Base-by-base conservation (phyloP, 306 rosid species). In the Cucurbita argyrosperma region DNA sequence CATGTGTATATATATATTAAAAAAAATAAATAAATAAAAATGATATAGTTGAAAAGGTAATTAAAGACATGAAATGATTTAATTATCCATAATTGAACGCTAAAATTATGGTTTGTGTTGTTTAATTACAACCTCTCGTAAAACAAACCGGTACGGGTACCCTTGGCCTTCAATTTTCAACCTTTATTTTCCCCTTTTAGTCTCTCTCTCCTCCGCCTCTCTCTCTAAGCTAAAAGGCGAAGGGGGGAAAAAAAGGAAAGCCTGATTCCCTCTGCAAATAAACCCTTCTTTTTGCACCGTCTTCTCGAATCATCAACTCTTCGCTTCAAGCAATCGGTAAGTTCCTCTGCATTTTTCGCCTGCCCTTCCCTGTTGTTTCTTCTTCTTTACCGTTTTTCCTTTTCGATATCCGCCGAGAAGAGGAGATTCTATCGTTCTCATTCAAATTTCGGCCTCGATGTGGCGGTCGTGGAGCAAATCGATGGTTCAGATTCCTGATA, bases 401-500 rank as follows among this genome's bases (percentile, higher is more conserved):
- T 67, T 66, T 6, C 12, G 54, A 42, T 45, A 45, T 21, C 72
- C 72, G 54, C 54, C 39, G n/a, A 5, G 9, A 18, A 42, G 9
- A 8, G 71, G 14, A 26, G 26, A 21, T 14, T 64, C 35, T 18
- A 60, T 37, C 30, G 55, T 8, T 59, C 6, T 39, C 23, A 63
- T 73, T 40, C 39, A 30, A 68, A 76, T 59, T 74, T 61, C 53
- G 76, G 82, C 83, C 82, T 77, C 92, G 85, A 94, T 94, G 98
- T 94, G 89, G 96, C 88, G 82, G 82, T 83, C 92, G 84, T 84
- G 92, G 97, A 71, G 82, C 68, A 90, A 89, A 86, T 84, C 88
- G 74, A 80, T 96, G 74, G 79, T 82, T 64, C 85, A 85, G 80
- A 82, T 90, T 77, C 88, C 86, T 77, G 70, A 71, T 79, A 52